Evolutionary conservation across 1,139 yeast genomes (phyloP).

Genomic region (Barnettozyma hawaiiensis): DNA sequence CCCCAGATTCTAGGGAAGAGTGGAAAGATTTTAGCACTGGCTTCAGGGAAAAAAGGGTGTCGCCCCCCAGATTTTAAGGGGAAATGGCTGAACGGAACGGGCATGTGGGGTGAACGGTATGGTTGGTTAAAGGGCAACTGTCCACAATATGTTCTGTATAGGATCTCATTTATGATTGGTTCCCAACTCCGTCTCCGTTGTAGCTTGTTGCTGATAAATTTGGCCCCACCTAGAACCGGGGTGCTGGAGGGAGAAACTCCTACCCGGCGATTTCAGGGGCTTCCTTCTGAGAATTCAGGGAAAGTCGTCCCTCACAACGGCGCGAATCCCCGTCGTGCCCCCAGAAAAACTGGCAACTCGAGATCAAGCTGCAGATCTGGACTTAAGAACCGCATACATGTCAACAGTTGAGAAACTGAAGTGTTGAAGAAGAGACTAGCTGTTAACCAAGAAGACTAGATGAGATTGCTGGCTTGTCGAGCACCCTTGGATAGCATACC

Average conservation of each 20-base stretch:
- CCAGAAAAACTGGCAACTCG: neutral
- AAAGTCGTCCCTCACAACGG: too few relatives aligned
- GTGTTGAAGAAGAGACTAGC: neutral
- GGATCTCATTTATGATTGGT: neutral
- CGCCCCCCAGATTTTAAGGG: neutral
- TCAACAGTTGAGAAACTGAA: neutral
- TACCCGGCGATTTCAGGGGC: conserved; percentile 3
- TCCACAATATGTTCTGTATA: too few relatives aligned
- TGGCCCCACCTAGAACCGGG: neutral
- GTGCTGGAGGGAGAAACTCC: neutral
- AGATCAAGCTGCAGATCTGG: neutral
- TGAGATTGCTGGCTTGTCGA: neutral
- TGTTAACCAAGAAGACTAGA: neutral
- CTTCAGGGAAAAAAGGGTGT: neutral
- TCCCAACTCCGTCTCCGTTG: neutral
- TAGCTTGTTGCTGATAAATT: neutral
- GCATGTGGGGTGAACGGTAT: neutral
- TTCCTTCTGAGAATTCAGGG: neutral
- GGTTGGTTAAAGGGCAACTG: too few relatives aligned
- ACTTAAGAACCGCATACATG: conserved; percentile 2
- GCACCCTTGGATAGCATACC: neutral
- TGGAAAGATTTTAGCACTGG: neutral
- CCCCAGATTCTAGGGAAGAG: conserved; percentile 6
- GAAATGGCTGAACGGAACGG: neutral
- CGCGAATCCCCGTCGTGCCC: neutral